A percentile compares a stretch with the other conserved stretches of the same genome.
Evolutionary conservation across 106 monocot genomes (phyloP).

Genomic region (Phalaenopsis aphrodite): DNA sequence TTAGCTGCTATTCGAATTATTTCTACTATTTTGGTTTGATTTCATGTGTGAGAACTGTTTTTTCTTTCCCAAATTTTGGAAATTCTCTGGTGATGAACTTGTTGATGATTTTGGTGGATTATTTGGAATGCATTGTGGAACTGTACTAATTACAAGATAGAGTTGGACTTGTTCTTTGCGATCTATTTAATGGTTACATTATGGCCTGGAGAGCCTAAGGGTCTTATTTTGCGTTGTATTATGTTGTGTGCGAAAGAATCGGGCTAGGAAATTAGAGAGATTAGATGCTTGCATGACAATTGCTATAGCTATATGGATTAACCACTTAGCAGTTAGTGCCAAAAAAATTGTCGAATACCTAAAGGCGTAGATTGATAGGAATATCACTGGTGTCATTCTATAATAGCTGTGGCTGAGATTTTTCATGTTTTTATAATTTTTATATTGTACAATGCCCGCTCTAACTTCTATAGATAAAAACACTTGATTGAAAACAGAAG

Average conservation of each 20-base stretch:
- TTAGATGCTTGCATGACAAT: not conserved
- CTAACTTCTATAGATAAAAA: no score
- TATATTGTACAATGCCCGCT: no score
- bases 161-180: not conserved
- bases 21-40: not conserved
- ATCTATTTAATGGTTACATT: not conserved
- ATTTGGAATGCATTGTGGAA: not conserved
- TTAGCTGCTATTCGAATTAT: not conserved
- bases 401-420: not conserved
- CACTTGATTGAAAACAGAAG: no score
- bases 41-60: not conserved
- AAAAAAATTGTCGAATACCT: not conserved
- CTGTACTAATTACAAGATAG: not conserved
- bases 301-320: not conserved
- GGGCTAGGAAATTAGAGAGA: not conserved
- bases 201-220: not conserved
- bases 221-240: not conserved
- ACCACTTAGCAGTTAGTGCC: not conserved
- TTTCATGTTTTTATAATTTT: no score
- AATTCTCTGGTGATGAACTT: not conserved
- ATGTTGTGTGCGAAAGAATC: not conserved
- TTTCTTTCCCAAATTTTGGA: not conserved
- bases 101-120: not conserved
- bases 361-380: not conserved
- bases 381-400: not conserved